Base-by-base conservation (phyloP, 1,139 yeast genomes). In the Kodamaea sp. region DNA sequence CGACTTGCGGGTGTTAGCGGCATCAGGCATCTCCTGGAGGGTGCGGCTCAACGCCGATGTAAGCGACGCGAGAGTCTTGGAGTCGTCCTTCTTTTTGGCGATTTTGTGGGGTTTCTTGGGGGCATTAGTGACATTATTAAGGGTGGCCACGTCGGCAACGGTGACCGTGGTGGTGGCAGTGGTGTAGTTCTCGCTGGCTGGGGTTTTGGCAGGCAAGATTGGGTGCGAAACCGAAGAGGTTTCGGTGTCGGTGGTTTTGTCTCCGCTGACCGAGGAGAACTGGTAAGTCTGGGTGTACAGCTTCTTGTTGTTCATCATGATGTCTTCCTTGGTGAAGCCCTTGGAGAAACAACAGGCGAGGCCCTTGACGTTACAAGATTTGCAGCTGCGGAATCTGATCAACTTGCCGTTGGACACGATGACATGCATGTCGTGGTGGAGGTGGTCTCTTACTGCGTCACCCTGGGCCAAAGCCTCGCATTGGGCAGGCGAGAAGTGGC, bases 261-360 rank as follows among this genome's bases (percentile, higher is more conserved):
- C 7, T 6, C 6, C n/a, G 9, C 31, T n/a, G 5, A 15, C 34
- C 7, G 29, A 13, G n/a, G 33, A 16, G 16, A 29, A 29, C 5
- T 29, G 19, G 25, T 26, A 32, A 18, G 15, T 22, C 21, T 19
- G 16, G 21, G 34, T 11, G 18, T 16, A 29, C 8, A 37, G 21
- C 34, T 50, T 51, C 42, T 52, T 53, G 43, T 46, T 48, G 41
- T 51, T 48, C 31, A 41, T 46, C 31, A 55, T 49, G 47, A 76
- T 73, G 50, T 77, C 82, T 47, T 75, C 80, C 52, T 78, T 74
- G 15, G 82, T 77, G 50, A 75, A 77, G 3, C 83, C 83, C 48
- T 76, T 76, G 28, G 79, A 70, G 48, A 77, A 78, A 31, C 63
- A 59, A 49, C 83, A 78, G 19, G 59, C 50, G 27, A 73, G 54